phyloP scores from a whole-genome alignment of 2,329 filamentous ascomycete species.

The Trichoderma semiorbis region DNA sequence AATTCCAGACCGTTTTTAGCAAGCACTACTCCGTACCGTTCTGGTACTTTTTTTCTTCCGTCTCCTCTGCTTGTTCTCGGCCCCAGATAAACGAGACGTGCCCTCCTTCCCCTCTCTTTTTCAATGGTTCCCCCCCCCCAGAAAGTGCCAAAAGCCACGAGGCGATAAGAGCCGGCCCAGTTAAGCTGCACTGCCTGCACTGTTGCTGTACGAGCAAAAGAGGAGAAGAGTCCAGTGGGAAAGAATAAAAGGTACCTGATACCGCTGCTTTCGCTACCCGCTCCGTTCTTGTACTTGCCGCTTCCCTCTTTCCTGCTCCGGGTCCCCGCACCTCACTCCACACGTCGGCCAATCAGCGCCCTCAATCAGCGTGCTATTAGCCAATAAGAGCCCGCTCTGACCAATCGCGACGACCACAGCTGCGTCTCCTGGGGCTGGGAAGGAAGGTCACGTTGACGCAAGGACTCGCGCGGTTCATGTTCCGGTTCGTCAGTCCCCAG shows the following conservation, averaged over 20 bases:
- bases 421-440: not conserved
- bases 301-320: not conserved
- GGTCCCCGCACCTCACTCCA: not conserved
- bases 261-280: not conserved
- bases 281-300: not conserved
- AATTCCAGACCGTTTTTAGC: not conserved
- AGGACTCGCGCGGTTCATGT: not conserved
- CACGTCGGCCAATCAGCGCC: conserved; percentile 3
- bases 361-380: conserved; percentile 10
- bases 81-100: not conserved
- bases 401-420: conserved; percentile 14
- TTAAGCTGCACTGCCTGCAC: too few species aligned
- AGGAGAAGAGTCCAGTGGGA: not conserved
- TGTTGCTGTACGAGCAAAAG: too few species aligned
- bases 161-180: not conserved
- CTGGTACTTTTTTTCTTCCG: not conserved
- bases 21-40: not conserved
- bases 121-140: not conserved
- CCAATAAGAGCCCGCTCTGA: conserved; percentile 15
- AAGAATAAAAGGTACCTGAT: not conserved
- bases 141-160: not conserved
- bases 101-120: not conserved
- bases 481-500: not conserved
- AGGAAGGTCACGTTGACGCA: conserved; percentile 21
- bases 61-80: not conserved